A percentile compares a stretch with the other conserved stretches of the same genome.
These are phyloP conservation scores for Boeremia lycopersici DNA, from an alignment of 2,329 filamentous ascomycete genomes.

Conservation along the genomic window DNA sequence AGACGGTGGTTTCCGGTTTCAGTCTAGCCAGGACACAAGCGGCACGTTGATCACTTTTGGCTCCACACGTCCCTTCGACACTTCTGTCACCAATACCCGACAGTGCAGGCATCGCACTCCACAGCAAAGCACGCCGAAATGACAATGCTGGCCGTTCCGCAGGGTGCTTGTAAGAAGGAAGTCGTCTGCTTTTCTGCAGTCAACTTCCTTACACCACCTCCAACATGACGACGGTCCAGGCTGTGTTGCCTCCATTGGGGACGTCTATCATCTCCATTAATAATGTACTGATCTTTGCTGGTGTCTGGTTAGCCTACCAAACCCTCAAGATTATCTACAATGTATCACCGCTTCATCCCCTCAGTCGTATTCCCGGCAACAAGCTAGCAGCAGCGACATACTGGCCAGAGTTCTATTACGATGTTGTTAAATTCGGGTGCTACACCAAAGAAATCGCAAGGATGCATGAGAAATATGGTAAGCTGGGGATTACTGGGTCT, in stretches of 20 bases:
- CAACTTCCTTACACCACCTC: neutral
- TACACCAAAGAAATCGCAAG: constrained; percentile 43
- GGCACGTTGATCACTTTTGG: neutral
- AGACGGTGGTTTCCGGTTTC: neutral
- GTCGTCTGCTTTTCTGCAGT: constrained; percentile 3
- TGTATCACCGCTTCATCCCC: constrained; percentile 36
- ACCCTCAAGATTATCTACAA: constrained; percentile 30
- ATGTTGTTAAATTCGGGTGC: constrained; percentile 39
- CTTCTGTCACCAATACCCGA: constrained; percentile 18
- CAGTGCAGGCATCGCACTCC: constrained; percentile 18
- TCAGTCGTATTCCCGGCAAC: constrained; percentile 42
- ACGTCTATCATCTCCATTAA: constrained; percentile 14
- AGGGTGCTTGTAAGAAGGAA: constrained; percentile 1
- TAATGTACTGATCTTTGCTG: constrained; percentile 12
- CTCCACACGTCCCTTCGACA: constrained; percentile 6
- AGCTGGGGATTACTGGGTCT: neutral
- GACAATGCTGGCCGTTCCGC: constrained; percentile 7
- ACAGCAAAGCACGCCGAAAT: constrained; percentile 11
- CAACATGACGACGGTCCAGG: constrained; percentile 11
- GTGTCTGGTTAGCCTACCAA: constrained; percentile 22
- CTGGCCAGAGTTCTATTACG: constrained; percentile 46
- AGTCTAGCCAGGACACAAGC: neutral
- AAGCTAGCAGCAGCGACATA: constrained; percentile 44
- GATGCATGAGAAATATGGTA: constrained; percentile 47
- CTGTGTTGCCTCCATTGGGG: constrained; percentile 3